phyloP scores from a whole-genome alignment of 805 yeast genomes.

The Scheffersomyces spartinae region DNA sequence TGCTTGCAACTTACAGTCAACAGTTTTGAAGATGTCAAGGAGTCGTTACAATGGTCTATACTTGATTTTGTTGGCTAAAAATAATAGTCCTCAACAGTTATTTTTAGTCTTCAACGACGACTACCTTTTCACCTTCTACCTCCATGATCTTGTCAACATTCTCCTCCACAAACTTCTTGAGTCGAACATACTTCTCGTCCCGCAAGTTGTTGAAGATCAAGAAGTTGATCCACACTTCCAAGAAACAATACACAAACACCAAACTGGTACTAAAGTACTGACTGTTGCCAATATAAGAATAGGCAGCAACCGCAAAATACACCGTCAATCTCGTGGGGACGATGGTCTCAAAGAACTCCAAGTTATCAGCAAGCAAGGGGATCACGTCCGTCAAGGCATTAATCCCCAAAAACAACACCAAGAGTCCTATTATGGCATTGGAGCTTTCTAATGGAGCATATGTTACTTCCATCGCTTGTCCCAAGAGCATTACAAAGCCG shows the following conservation, averaged over 20 bases:
- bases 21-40: conserved; percentile 41
- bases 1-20: conserved; percentile 37
- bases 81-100: no score
- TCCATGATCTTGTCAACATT: conserved; percentile 23
- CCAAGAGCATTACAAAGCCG: no score
- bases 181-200: conserved; percentile 47
- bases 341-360: conserved; percentile 43
- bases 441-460: no score
- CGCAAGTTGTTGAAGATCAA: conserved; percentile 48
- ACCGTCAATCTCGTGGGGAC: conserved; percentile 45
- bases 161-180: conserved; percentile 29
- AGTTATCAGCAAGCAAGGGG: no score
- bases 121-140: conserved; percentile 17
- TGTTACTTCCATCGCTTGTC: no score
- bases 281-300: conserved; percentile 34
- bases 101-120: conserved; percentile 18
- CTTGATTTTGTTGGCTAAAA: no score
- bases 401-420: no score
- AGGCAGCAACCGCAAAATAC: conserved; percentile 38
- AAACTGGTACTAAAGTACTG: conserved; percentile 47
- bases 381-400: no score
- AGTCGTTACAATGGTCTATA: conserved; percentile 48
- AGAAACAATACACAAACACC: conserved; percentile 46
- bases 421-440: no score
- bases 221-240: conserved; percentile 63